These are phyloP conservation scores for Mycena rebaudengoi DNA, from an alignment of 768 basidiomycete species.

Conservation along the genomic window DNA sequence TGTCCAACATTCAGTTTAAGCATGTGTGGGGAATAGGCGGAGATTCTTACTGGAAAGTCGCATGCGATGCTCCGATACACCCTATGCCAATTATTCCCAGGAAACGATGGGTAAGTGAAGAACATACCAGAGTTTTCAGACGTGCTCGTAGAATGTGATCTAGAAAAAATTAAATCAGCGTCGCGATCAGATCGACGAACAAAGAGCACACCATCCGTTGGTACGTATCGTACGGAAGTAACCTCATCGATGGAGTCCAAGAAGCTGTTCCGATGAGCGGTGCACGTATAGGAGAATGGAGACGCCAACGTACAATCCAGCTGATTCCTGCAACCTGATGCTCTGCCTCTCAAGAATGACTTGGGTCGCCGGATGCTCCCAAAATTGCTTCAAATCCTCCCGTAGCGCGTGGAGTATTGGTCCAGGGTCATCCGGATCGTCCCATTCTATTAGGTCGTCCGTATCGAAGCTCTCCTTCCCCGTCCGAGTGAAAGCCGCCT, in stretches of 20 bases:
- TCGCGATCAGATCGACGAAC: neutral
- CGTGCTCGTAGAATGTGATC: conserved; percentile 82
- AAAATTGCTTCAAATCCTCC: conserved; percentile 73
- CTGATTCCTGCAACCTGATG: conserved; percentile 70
- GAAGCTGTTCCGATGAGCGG: conserved; percentile 55
- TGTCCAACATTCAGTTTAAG: neutral
- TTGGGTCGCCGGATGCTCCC: conserved; percentile 68
- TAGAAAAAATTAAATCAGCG: too few relatives aligned
- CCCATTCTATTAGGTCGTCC: conserved; percentile 56
- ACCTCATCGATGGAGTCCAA: conserved; percentile 72
- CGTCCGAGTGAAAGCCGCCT: conserved; percentile 54
- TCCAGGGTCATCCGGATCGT: conserved; percentile 70
- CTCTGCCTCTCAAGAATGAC: conserved; percentile 59
- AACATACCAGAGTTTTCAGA: conserved; percentile 72
- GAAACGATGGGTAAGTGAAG: too few relatives aligned
- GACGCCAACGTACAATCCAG: conserved; percentile 76
- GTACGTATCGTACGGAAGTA: conserved; percentile 67
- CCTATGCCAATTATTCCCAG: too few relatives aligned
- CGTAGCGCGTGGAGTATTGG: conserved; percentile 69
- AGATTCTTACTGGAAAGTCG: conserved; percentile 36
- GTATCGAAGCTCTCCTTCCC: conserved; percentile 55
- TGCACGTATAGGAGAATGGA: neutral
- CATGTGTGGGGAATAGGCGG: neutral
- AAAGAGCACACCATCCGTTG: conserved; percentile 68
- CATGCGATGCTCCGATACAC: conserved; percentile 85